Base-by-base conservation (phyloP, 2,329 filamentous ascomycete species). In the Alternaria infectoria region DNA sequence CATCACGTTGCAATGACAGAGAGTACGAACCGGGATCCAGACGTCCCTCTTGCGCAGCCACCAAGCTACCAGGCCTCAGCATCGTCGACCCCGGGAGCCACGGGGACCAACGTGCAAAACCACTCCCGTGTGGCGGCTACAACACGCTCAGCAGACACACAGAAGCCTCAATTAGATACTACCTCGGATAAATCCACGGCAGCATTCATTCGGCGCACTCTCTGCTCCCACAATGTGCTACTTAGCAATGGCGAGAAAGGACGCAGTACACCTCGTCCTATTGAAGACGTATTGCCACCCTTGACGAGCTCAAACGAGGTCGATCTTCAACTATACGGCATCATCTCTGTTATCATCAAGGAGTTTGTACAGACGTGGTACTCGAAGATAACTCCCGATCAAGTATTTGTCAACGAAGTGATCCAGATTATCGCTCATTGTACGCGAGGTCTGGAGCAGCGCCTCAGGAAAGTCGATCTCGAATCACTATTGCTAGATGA, bases 341-440 rank as follows among this genome's bases (percentile, higher is more conserved):
- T 98, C 64, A 89, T 99, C 64, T 92, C 96, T 56, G 91, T 98
- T 62, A 89, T 98, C 65, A 85, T 97, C 72, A 90, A 92, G 74
- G 93, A 97, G 68, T 97, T 93, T 78, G 91, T 99, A 40, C 90
- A 96, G 79, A 89, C 89, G 30, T 99, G 96, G 96, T 99, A 99
- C 83, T 86, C 85, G 68, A 95, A 91, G 79, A 96, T 99, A 79
- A 97, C 95, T 2, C 89, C 93, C 4, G 95, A 99, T 80, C 91
- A 94, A 77, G 86, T 88, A 12, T 96, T 99, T 76, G 90, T 96
- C 64, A 90, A 91, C 70, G 94, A 97, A 82, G 87, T 97, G 61
- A 86, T 98, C 57, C 92, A 93, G 75, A 90, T 97, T 69, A 92
- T 98, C 74, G 96, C 95, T 44, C 95, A 98, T 80, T 96, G 92